A percentile compares a stretch with the other conserved stretches of the same genome.
Evolutionary conservation across 306 rosid genomes (phyloP).

Genomic region (Quercus robur): DNA sequence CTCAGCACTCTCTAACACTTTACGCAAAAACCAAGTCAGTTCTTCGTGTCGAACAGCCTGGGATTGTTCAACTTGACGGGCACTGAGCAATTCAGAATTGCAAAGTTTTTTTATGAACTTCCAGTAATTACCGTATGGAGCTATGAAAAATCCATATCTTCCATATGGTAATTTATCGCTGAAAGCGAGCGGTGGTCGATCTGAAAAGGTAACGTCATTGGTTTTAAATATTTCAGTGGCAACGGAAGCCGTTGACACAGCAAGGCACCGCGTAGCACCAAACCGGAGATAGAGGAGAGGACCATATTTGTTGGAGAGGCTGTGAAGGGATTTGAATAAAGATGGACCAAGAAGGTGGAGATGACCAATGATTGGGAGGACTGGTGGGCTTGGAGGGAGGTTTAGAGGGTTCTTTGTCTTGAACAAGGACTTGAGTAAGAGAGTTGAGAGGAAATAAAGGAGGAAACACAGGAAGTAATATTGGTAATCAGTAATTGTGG

Average conservation of each 20-base stretch:
- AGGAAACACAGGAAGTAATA: too few species aligned
- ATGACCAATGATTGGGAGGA: slow-evolving; percentile 40
- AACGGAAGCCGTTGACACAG: slow-evolving; percentile 31
- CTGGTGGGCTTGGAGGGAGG: slow-evolving; percentile 35
- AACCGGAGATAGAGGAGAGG: slow-evolving; percentile 43
- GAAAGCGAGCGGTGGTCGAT: slow-evolving; percentile 40
- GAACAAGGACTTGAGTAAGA: too few species aligned
- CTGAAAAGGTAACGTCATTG: slow-evolving; percentile 36
- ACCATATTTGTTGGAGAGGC: slow-evolving; percentile 37
- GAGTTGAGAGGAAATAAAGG: not conserved
- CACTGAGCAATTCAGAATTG: slow-evolving; percentile 28
- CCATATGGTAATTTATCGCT: slow-evolving; percentile 39
- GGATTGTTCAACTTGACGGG: not conserved
- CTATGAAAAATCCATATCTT: slow-evolving; percentile 35
- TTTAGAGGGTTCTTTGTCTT: too few species aligned
- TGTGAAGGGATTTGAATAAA: slow-evolving; percentile 27
- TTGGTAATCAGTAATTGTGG: too few species aligned
- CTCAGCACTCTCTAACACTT: slow-evolving; percentile 17
- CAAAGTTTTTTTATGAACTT: slow-evolving; percentile 50
- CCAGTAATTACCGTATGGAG: slow-evolving; percentile 47
- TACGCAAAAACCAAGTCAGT: not conserved
- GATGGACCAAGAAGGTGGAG: slow-evolving; percentile 40
- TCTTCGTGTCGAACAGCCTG: not conserved
- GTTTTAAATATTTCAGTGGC: slow-evolving; percentile 45
- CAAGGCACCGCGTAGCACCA: slow-evolving; percentile 33